These are phyloP conservation scores for Friedmanniomyces simplex DNA, from an alignment of 495 filamentous ascomycete genomes.

Conservation along the genomic window DNA sequence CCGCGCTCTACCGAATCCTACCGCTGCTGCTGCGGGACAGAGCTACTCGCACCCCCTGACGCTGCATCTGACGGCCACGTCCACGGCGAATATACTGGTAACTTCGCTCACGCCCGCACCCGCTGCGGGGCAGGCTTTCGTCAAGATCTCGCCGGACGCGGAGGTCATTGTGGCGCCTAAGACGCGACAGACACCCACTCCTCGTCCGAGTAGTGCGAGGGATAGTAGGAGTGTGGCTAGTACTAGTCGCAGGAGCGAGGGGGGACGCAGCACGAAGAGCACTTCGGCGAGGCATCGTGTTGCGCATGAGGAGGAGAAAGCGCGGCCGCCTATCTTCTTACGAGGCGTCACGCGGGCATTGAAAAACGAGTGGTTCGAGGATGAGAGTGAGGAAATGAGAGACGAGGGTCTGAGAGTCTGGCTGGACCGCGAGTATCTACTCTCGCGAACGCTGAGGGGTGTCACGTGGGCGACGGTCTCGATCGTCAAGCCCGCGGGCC, in stretches of 20 bases:
- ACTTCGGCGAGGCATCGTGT: conserved; percentile 52
- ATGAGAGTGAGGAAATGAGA: conserved; percentile 38
- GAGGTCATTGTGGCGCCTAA: conserved; percentile 97
- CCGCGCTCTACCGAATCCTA: conserved; percentile 79
- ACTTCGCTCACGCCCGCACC: conserved; percentile 67
- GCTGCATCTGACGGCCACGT: conserved; percentile 88
- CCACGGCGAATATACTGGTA: conserved; percentile 82
- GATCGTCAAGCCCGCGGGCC: conserved; percentile 65
- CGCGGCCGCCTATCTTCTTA: conserved; percentile 37
- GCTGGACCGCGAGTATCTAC: conserved; percentile 66
- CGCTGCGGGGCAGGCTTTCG: conserved; percentile 60
- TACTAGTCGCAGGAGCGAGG: conserved; percentile 57
- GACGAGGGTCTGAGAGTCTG: conserved; percentile 67
- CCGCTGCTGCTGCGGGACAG: conserved; percentile 39
- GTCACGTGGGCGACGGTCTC: conserved; percentile 63
- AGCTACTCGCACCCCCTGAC: conserved; percentile 64
- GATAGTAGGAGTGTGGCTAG: conserved; percentile 63
- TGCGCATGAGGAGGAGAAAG: conserved; percentile 23
- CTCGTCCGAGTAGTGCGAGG: conserved; percentile 37
- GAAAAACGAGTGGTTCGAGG: conserved; percentile 65
- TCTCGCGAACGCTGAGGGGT: conserved; percentile 57
- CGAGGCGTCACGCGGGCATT: conserved; percentile 61
- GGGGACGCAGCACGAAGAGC: conserved; percentile 60
- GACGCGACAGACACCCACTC: conserved; percentile 44
- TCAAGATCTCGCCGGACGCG: conserved; percentile 84